These are phyloP conservation scores for Leptomonas pyrrhocoris DNA, from an alignment of 208 protist genomes.

Conservation along the genomic window DNA sequence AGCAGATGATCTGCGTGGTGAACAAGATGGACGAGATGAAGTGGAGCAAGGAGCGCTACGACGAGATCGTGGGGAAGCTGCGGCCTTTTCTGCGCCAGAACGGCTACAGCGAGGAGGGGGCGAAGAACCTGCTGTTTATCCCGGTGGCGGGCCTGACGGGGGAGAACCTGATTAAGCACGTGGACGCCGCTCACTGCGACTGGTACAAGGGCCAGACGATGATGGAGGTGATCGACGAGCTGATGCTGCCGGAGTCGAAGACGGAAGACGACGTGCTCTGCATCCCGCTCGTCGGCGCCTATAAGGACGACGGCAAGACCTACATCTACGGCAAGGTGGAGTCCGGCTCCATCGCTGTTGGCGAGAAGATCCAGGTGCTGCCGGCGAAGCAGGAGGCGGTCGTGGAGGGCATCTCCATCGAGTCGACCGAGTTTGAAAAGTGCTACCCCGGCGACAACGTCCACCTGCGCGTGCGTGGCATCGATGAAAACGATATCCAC, in stretches of 20 bases:
- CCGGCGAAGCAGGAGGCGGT: slow-evolving; percentile 73
- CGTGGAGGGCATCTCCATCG: slow-evolving; percentile 90
- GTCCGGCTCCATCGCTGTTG: slow-evolving; percentile 89
- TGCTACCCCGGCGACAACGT: slow-evolving; percentile 94
- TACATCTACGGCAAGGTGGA: slow-evolving; percentile 96
- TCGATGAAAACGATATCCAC: slow-evolving; percentile 89
- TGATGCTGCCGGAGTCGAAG: slow-evolving; percentile 83
- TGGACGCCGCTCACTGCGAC: slow-evolving; percentile 74
- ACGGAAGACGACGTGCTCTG: slow-evolving; percentile 88
- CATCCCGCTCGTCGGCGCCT: slow-evolving; percentile 94
- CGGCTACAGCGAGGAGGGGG: slow-evolving; percentile 91
- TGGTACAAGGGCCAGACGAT: slow-evolving; percentile 94
- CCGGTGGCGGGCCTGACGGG: slow-evolving; percentile 96
- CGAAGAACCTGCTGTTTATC: slow-evolving; percentile 95
- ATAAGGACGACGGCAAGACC: slow-evolving; percentile 95
- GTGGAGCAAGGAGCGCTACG: slow-evolving; percentile 95
- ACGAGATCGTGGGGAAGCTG: slow-evolving; percentile 95
- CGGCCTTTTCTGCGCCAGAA: slow-evolving; percentile 95
- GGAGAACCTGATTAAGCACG: slow-evolving; percentile 91
- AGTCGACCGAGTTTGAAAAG: slow-evolving; percentile 89
- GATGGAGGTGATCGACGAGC: slow-evolving; percentile 90
- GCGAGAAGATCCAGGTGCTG: slow-evolving; percentile 90
- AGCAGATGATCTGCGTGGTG: slow-evolving; percentile 96
- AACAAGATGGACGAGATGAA: slow-evolving; percentile 99
- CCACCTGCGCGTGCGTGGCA: slow-evolving; percentile 86